These are phyloP conservation scores for Ascochyta viciae-villosae DNA, from an alignment of 2,329 filamentous ascomycete genomes.

Conservation along the genomic window DNA sequence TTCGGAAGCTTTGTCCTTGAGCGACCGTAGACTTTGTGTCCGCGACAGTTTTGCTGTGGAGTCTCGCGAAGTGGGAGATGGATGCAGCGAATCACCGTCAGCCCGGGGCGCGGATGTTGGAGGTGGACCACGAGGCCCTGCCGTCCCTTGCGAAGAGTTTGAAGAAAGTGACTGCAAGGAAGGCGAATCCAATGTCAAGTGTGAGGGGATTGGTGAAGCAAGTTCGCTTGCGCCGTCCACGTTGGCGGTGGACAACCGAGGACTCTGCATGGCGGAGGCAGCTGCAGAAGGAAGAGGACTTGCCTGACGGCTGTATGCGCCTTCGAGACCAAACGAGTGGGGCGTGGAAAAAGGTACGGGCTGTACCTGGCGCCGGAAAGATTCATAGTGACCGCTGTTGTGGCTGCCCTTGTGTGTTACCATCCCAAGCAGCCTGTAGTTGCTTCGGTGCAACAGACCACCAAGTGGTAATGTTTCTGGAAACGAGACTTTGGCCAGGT, in stretches of 20 bases:
- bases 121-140: constrained; percentile 30
- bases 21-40: constrained; percentile 36
- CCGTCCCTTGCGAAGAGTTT: constrained; percentile 35
- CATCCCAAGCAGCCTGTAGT: constrained; percentile 83
- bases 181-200: constrained; percentile 37
- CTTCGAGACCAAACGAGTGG: constrained; percentile 77
- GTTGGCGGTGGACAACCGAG: constrained; percentile 51
- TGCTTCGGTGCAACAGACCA: constrained; percentile 75
- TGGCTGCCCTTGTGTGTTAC: constrained; percentile 96
- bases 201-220: constrained; percentile 35
- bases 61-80: constrained; percentile 24
- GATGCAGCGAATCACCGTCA: constrained; percentile 32
- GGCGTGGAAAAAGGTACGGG: constrained; percentile 83
- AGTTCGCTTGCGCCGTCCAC: constrained; percentile 29
- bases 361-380: constrained; percentile 85
- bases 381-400: constrained; percentile 96
- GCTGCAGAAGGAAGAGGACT: constrained; percentile 56
- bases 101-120: constrained; percentile 43
- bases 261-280: constrained; percentile 53
- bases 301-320: constrained; percentile 70
- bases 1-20: constrained; percentile 43
- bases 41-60: constrained; percentile 30
- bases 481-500: constrained; percentile 91
- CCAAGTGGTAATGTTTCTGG: constrained; percentile 86
- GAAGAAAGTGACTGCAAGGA: constrained; percentile 45